A percentile compares a stretch with the other conserved stretches of the same genome.
phyloP scores from a whole-genome alignment of 1,139 yeast species.

The Pichia norvegensis region DNA sequence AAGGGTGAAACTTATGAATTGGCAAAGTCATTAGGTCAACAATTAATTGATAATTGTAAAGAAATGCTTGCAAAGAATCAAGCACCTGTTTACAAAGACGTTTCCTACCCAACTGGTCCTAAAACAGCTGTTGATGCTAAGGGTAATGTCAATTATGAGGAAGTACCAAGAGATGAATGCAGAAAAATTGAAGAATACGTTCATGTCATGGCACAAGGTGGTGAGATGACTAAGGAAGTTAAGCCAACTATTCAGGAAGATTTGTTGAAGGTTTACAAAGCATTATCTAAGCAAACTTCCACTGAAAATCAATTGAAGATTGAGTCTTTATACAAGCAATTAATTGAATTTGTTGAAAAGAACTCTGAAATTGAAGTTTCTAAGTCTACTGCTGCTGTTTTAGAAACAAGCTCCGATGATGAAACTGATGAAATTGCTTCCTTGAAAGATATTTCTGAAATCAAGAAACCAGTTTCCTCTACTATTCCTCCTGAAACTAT shows the following conservation, averaged over 20 bases:
- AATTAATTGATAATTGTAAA: constrained; percentile 89
- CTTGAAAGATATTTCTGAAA: constrained; percentile 63
- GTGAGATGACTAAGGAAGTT: constrained; percentile 60
- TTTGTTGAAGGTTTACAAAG: constrained; percentile 75
- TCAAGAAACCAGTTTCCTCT: constrained; percentile 66
- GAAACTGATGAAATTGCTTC: constrained; percentile 76
- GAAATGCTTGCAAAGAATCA: constrained; percentile 52
- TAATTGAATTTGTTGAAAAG: constrained; percentile 63
- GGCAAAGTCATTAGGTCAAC: constrained; percentile 85
- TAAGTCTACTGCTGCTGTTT: constrained; percentile 37
- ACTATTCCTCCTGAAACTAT: constrained; percentile 75
- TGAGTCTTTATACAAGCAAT: constrained; percentile 70
- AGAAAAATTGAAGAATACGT: constrained; percentile 95
- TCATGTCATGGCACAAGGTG: constrained; percentile 94
- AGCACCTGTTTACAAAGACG: constrained; percentile 93
- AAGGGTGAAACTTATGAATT: constrained; percentile 86
- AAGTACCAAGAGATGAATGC: constrained; percentile 81
- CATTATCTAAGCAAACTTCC: constrained; percentile 64
- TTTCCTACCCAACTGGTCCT: constrained; percentile 90
- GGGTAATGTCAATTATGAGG: constrained; percentile 81
- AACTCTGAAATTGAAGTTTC: constrained; percentile 56
- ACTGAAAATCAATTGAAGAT: constrained; percentile 63
- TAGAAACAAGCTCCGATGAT: constrained; percentile 39
- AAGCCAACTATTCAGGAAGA: constrained; percentile 80
- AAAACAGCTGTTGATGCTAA: constrained; percentile 79